Base-by-base conservation (phyloP, 1,284 basidiomycete genomes). In the Irpex rosettiformis region DNA sequence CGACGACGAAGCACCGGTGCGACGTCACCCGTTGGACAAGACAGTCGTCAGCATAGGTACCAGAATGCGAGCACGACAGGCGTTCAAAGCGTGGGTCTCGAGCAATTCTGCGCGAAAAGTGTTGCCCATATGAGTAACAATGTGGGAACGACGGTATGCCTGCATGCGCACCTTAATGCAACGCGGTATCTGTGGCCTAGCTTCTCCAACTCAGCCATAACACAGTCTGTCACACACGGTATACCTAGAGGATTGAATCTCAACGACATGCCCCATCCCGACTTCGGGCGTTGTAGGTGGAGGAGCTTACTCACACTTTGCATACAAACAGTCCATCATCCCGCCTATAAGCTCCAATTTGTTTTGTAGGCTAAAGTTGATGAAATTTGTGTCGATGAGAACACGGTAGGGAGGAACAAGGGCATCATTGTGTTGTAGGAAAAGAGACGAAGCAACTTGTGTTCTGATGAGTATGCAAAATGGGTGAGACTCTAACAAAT, bases 311-410 rank as follows among this genome's bases (percentile, higher is more conserved):
- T 63, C 67, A 96, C 96, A 96, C 78, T 99, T 98, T n/a, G 97
- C 97, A 75, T 94, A 98, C 11, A 99, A 78, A 68, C 96, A 98
- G 72, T 99, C 97, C 96, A 99, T 98, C 97, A 99, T 98, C 13
- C 94, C 95, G 69, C 92, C 89, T 21, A 98, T 83, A 51, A 99
- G 83, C 73, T 99, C 97, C 65, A 99, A 81, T 74, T 98, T 98
- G 77, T 99, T 99, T 77, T 99, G 96, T 53, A 99, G 81, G 64
- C 91, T 94, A 73, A 99, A 96, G 72, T 99, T 99, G 82, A 99
- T 98, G 70, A 99, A 99, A 74, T 99, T 99, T 69, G 97, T 99
- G 75, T 99, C 97, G 59, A 99, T 94, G 47, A 99, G 84, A 8
- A 99, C 93, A 25, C 96, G 88, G 72, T 99, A 99, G 0, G 97